Conservation (phyloP, 768 basidiomycete genomes). For the Lentinula sp. region DNA sequence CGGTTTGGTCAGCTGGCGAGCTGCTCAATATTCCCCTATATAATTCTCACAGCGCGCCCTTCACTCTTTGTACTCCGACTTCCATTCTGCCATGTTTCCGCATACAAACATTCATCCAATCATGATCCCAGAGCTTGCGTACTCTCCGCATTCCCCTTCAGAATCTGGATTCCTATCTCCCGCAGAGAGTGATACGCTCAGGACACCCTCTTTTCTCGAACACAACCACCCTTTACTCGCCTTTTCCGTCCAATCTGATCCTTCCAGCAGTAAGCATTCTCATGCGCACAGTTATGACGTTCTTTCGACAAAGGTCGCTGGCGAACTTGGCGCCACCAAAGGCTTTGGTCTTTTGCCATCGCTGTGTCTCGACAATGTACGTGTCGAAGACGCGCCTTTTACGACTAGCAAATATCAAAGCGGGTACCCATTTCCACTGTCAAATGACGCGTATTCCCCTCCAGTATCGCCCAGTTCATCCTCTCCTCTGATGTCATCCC, state of each 20-base stretch:
- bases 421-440: not conserved
- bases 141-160: constrained; percentile 26
- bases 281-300: constrained; percentile 1
- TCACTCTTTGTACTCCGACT: constrained; percentile 4
- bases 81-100: constrained; percentile 12
- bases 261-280: not conserved
- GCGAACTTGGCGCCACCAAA: not conserved
- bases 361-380: not conserved
- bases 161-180: constrained; percentile 25
- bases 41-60: constrained; percentile 5
- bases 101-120: constrained; percentile 15
- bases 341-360: constrained; percentile 1
- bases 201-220: constrained; percentile 31
- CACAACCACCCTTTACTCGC: constrained; percentile 19
- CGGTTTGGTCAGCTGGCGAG: constrained; percentile 3
- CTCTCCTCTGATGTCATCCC: not conserved
- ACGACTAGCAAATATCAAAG: not conserved
- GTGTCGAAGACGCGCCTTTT: not conserved
- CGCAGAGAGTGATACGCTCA: constrained; percentile 34
- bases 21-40: constrained; percentile 6
- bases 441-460: constrained; percentile 4
- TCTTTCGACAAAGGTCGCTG: not conserved
- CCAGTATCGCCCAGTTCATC: not conserved
- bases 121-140: constrained; percentile 19
- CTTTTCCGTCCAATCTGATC: not conserved